phyloP scores from a whole-genome alignment of 306 rosid genomes.

The Cucurbita argyrosperma region DNA sequence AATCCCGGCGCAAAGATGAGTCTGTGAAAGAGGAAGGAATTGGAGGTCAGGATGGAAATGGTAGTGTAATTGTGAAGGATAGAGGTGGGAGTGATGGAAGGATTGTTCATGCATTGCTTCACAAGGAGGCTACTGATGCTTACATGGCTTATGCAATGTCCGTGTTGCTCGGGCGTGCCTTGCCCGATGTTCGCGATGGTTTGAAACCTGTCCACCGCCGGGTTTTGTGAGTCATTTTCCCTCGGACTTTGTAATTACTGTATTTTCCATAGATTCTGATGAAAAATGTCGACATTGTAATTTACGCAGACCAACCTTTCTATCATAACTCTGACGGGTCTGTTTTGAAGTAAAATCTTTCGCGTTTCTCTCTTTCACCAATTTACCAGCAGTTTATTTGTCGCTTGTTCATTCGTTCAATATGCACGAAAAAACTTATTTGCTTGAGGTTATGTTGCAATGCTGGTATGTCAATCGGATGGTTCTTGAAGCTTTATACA shows the following conservation, averaged over 20 bases:
- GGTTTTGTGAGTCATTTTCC: slow-evolving; percentile 49
- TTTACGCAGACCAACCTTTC: not conserved
- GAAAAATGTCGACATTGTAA: not conserved
- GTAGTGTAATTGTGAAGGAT: slow-evolving; percentile 32
- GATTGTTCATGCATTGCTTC: slow-evolving; percentile 44
- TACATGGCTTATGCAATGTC: slow-evolving; percentile 92
- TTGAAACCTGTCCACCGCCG: slow-evolving; percentile 92
- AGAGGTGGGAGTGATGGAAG: slow-evolving; percentile 24
- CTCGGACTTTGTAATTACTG: not conserved
- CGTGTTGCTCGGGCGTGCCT: slow-evolving; percentile 84
- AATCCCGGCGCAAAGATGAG: slow-evolving; percentile 25
- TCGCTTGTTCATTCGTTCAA: not conserved
- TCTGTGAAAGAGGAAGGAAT: not conserved
- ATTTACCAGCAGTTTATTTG: not conserved
- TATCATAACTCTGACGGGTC: not conserved
- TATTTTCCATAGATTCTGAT: not conserved
- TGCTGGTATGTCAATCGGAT: not conserved
- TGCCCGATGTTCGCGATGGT: slow-evolving; percentile 94
- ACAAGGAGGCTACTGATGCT: slow-evolving; percentile 78
- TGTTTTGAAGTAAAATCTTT: not conserved
- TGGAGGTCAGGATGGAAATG: slow-evolving; percentile 31
- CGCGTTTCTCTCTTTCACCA: not conserved
- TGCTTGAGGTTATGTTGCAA: not conserved
- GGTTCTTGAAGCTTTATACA: not conserved
- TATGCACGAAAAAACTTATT: not conserved